A percentile compares a stretch with the other conserved stretches of the same genome.
phyloP scores from a whole-genome alignment of 2,329 filamentous ascomycete genomes.

The Xylaria sp. region DNA sequence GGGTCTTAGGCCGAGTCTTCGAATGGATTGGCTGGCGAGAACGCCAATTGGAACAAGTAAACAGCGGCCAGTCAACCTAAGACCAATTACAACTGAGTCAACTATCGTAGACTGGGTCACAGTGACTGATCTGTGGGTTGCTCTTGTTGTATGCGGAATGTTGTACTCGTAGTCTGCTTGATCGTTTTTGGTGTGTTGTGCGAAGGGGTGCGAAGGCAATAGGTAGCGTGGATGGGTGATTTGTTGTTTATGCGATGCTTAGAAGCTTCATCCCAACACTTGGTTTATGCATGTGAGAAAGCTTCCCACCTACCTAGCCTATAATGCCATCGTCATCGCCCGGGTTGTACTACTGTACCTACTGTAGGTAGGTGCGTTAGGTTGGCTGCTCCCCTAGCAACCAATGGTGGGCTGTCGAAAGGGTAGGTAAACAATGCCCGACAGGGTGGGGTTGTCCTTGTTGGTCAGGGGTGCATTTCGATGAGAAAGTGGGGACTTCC shows the following conservation, averaged over 20 bases:
- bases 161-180: background rate
- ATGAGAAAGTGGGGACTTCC: background rate
- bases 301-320: background rate
- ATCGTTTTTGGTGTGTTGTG: slow-evolving; percentile 3
- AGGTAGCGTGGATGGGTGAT: slow-evolving; percentile 9
- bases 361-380: slow-evolving; percentile 8
- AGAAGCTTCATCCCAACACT: slow-evolving; percentile 10
- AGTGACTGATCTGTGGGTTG: slow-evolving; percentile 24
- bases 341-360: slow-evolving; percentile 6
- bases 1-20: background rate
- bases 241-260: slow-evolving; percentile 17
- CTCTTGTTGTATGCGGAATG: slow-evolving; percentile 10
- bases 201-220: slow-evolving; percentile 9
- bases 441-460: slow-evolving; percentile 6
- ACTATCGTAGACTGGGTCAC: slow-evolving; percentile 7
- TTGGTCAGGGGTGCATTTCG: background rate
- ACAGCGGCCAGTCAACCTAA: background rate
- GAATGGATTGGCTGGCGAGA: slow-evolving; percentile 19
- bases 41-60: slow-evolving; percentile 8
- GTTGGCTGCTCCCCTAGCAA: slow-evolving; percentile 43
- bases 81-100: slow-evolving; percentile 11
- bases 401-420: slow-evolving; percentile 41
- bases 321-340: slow-evolving; percentile 26
- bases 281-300: slow-evolving; percentile 27
- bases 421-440: slow-evolving; percentile 47